A percentile compares a stretch with the other conserved stretches of the same genome.
phyloP scores from a whole-genome alignment of 2,329 filamentous ascomycete species.

The Fusarium newnesense region DNA sequence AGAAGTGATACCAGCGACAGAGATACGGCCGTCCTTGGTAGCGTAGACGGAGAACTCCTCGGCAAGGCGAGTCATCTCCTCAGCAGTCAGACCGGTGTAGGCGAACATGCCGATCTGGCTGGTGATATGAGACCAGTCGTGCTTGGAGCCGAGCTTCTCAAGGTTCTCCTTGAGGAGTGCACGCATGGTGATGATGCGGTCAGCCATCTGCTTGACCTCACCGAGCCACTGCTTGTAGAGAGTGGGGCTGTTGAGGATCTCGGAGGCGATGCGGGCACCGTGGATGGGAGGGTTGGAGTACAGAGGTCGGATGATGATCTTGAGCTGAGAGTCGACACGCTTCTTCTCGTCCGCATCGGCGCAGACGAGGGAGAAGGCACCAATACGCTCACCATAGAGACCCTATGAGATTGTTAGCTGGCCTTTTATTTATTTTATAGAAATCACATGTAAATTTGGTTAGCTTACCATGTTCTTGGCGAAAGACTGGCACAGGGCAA shows the following conservation, averaged over 20 bases:
- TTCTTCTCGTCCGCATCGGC: constrained; percentile 90
- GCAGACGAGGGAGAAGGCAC: constrained; percentile 93
- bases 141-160: constrained; percentile 92
- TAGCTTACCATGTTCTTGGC: constrained; percentile 94
- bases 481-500: constrained; percentile 91
- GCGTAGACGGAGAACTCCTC: constrained; percentile 98
- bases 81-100: constrained; percentile 90
- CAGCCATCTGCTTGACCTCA: constrained; percentile 98
- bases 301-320: constrained; percentile 94
- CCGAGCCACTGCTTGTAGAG: constrained; percentile 94
- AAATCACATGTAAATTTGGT: not conserved
- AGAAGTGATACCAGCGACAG: constrained; percentile 83
- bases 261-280: constrained; percentile 91
- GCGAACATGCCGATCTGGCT: constrained; percentile 99
- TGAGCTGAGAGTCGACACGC: constrained; percentile 96
- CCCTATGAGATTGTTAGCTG: constrained; percentile 63
- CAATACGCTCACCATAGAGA: constrained; percentile 97
- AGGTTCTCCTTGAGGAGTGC: constrained; percentile 93
- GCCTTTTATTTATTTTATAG: not conserved
- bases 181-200: constrained; percentile 99
- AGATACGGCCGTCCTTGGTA: constrained; percentile 91
- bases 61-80: constrained; percentile 91
- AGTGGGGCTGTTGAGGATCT: constrained; percentile 86
- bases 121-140: constrained; percentile 99
- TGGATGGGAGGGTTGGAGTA: constrained; percentile 99